These are phyloP conservation scores for Mallotus repandus DNA, from an alignment of 441 rosid genomes.

Conservation along the genomic window DNA sequence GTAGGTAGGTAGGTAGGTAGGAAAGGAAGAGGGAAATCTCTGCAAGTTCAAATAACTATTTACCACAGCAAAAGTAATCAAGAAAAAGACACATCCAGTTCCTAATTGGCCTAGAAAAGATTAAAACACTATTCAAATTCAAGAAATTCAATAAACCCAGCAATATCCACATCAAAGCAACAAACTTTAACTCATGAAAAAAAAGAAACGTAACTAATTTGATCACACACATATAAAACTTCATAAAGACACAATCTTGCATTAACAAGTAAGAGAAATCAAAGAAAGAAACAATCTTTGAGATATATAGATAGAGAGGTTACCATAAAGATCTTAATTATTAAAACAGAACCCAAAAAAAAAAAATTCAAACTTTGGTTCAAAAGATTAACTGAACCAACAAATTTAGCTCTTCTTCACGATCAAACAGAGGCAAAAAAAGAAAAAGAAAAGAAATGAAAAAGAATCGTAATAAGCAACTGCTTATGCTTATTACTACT, in stretches of 20 bases:
- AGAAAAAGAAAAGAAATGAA: too few relatives aligned
- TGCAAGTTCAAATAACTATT: conserved; percentile 7
- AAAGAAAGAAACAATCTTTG: not conserved
- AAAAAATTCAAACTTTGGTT: not conserved
- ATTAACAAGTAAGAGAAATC: too few relatives aligned
- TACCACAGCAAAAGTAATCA: not conserved
- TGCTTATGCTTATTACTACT: conserved; percentile 6
- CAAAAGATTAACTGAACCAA: conserved; percentile 7
- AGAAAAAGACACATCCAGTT: not conserved
- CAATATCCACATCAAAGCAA: not conserved
- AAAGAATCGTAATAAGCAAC: not conserved
- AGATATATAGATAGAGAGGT: not conserved
- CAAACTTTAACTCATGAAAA: not conserved
- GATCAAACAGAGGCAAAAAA: not conserved
- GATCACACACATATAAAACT: conserved; percentile 2
- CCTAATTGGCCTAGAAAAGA: not conserved
- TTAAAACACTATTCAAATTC: conserved; percentile 8
- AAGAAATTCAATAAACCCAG: conserved; percentile 5
- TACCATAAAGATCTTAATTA: conserved; percentile 12
- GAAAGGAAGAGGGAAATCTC: not conserved
- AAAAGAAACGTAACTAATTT: not conserved
- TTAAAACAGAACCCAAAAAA: too few relatives aligned
- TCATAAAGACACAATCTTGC: not conserved
- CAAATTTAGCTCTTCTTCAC: conserved; percentile 8
- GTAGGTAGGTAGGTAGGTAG: conserved; percentile 1